Conservation (phyloP, 148 eudicot genomes). For the Amaranthus palmeri region DNA sequence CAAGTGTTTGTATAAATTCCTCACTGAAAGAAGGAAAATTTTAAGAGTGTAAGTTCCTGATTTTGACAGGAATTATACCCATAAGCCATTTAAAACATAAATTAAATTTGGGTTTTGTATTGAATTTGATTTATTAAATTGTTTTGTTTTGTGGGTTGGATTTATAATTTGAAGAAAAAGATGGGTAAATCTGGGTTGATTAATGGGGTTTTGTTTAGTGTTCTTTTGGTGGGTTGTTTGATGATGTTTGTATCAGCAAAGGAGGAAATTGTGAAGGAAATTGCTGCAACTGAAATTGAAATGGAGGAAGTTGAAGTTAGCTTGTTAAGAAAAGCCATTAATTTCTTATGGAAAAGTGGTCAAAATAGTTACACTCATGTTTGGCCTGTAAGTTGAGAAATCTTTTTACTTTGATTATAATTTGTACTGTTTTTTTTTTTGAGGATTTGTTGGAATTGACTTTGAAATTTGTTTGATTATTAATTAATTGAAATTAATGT, state of each 20-base stretch:
- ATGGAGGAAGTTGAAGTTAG: conserved; percentile 23
- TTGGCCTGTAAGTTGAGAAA: conserved; percentile 46
- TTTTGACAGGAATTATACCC: neutral
- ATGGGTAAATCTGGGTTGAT: conserved; percentile 35
- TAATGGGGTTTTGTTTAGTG: conserved; percentile 11
- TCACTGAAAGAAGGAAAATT: neutral
- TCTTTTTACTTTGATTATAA: no score
- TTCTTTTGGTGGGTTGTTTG: conserved; percentile 20
- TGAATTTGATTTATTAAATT: neutral
- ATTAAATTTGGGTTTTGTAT: neutral
- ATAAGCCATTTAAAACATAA: neutral
- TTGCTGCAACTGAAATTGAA: conserved; percentile 17
- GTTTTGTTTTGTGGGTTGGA: neutral
- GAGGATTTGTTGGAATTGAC: no score
- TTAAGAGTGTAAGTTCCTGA: neutral
- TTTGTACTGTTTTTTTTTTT: no score
- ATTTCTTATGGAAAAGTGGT: conserved; percentile 36
- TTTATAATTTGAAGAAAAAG: neutral
- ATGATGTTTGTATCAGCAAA: conserved; percentile 36
- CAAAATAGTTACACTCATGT: conserved; percentile 31
- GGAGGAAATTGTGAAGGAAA: conserved; percentile 21
- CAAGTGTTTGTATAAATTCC: neutral
- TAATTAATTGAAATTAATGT: neutral
- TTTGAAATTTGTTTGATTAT: neutral
- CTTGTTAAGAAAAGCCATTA: conserved; percentile 16